Evolutionary conservation across 129 eudicot genomes (phyloP), one percentile per base, ranked within the genome.

Genomic region (Rutidosis leptorrhynchoides): DNA sequence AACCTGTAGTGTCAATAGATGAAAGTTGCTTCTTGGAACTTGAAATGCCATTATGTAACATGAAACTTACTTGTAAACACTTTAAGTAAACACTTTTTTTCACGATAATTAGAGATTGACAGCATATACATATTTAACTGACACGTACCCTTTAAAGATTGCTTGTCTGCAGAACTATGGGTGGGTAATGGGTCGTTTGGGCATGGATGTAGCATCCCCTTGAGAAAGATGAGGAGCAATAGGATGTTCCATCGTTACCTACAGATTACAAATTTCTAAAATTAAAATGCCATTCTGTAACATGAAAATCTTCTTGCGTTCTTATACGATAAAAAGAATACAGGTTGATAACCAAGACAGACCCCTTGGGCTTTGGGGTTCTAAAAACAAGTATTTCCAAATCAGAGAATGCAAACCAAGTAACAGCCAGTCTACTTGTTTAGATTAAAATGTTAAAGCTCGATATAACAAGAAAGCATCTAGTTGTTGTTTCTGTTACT

Each of bases 191-290:
- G 40, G 52, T 70, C 55, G 60, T 33, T 57, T 70, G 75, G 80
- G 72, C 74, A 78, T 53, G 40, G 57, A 63, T 19, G 73, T 45
- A 24, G 80, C 81, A 58, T 85, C 92, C 20, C 79, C 58, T 54
- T 81, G 78, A 55, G 69, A 71, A 40, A 78, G 68, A 37, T 77
- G 81, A 69, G 83, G 55, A 57, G 58, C 48, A 27, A 73, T 19
- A 3, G 93, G 83, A 73, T 72, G 79, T 64, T 79, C 88, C 52
- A 80, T 48, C 69, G 81, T 85, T 72, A 77, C 83, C 97, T 91
- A 70, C 64, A 84, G 22, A 73, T 14, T n/a, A n/a, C n/a, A n/a
- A n/a, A n/a, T n/a, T n/a, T n/a, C n/a, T n/a, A n/a, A n/a, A n/a
- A n/a, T n/a, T n/a, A n/a, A n/a, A n/a, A n/a, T n/a, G n/a, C n/a